Evolutionary conservation across 1,284 basidiomycete species (phyloP), one percentile per base, ranked within the genome.

Genomic region (Vanrija sp.): DNA sequence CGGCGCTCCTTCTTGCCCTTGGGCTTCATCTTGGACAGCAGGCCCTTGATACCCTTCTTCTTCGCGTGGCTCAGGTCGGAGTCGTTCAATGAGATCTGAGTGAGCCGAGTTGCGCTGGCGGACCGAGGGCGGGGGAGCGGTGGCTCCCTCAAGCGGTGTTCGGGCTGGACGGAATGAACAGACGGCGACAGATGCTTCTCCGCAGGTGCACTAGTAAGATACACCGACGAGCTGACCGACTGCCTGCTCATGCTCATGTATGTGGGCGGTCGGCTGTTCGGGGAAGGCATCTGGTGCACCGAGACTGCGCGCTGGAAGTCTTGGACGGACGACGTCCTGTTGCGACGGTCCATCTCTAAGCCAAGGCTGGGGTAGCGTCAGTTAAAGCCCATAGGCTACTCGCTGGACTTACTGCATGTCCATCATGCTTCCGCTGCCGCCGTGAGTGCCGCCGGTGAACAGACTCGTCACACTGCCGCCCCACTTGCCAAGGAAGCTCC

Each of bases 391-490:
- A n/a, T n/a, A n/a, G n/a, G n/a, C n/a, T n/a, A n/a, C n/a, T 10
- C n/a, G 6, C 27, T 16, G 4, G 22, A 85, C 89, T 67, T 77
- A 92, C 89, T 93, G 90, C 90, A 93, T 92, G 71, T 93, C 88
- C 68, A 92, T 80, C 88, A 93, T 90, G 68, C 90, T 83, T 6
- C 88, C 89, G 48, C 84, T 79, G 56, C 85, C 87, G 55, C 86
- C 79, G 61, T 88, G 88, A 75, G 82, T 85, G 68, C 88, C 31
- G 31, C 31, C 84, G 3, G 86, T 87, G 68, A 93, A 89, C 79
- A 93, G 89, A 57, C 86, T 84, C 6, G 86, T 76, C 81, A 59
- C 86, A 80, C 66, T 86, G 76, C 57, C 87, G 81, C 49, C 87
- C 86, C 48, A 79, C 72, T 44, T 84, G 83, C 54, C 84, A 79